Base-by-base conservation (phyloP, 768 basidiomycete species). In the Infundibulicybe gibba region DNA sequence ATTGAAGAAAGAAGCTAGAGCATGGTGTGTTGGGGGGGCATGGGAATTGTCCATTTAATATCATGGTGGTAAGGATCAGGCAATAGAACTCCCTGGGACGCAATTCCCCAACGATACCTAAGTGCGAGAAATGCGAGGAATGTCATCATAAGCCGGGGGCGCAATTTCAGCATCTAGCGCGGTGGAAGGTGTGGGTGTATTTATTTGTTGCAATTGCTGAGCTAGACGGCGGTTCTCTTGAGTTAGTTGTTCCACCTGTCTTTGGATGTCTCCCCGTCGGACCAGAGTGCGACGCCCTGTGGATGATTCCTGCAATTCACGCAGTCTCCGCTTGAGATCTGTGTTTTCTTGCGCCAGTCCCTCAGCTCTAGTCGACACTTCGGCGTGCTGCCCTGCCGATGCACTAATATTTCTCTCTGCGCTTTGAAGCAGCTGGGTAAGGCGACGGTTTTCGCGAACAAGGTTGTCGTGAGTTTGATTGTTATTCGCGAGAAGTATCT, bases 31-130 rank as follows among this genome's bases (percentile, higher is more conserved):
- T 35, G 68, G 61, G n/a, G 70, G 64, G n/a, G 59, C 55, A 39
- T 75, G 72, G 73, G 68, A 72, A 54, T 45, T 71, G 48, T 68
- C 65, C 15, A 41, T 54, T 21, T 69, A 47, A 63, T 20, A 6
- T 8, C 4, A 8, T 25, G 25, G 25, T 25, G 25, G 25, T 4
- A 25, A 25, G 25, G 4, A 3, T 25, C 25, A 25, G 25, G n/a
- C n/a, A n/a, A n/a, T n/a, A n/a, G n/a, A n/a, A n/a, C n/a, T n/a
- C n/a, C n/a, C n/a, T n/a, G n/a, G n/a, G n/a, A n/a, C n/a, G n/a
- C n/a, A n/a, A n/a, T n/a, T n/a, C n/a, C n/a, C 25, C 25, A 25
- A 8, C 25, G 25, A 25, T 25, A 8, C 25, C 25, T 25, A 25
- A 25, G 4, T 25, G 25, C 25, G 25, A 8, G 25, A 57, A 6